Evolutionary conservation across 2,329 filamentous ascomycete genomes (phyloP).

Genomic region (Colletotrichum plurivorum): DNA sequence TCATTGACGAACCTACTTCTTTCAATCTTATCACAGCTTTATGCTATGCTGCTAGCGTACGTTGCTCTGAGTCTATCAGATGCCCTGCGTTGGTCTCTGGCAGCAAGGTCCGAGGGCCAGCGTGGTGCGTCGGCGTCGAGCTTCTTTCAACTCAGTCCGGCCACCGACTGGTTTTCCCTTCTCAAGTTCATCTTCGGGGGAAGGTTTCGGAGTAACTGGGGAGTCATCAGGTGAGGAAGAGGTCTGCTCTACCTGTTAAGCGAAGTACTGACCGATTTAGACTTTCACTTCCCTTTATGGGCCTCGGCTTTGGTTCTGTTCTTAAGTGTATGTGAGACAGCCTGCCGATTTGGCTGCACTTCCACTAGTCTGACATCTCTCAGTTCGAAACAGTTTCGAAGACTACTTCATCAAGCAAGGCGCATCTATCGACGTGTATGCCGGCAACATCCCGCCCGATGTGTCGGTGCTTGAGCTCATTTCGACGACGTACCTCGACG

Average conservation of each 20-base stretch:
- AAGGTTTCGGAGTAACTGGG: constrained; percentile 22
- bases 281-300: constrained; percentile 33
- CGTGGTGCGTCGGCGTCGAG: constrained; percentile 29
- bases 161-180: constrained; percentile 37
- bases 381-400: constrained; percentile 39
- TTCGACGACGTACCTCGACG: constrained; percentile 37
- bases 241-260: neutral
- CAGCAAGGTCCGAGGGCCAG: constrained; percentile 8
- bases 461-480: constrained; percentile 31
- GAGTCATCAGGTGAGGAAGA: neutral
- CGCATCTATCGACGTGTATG: constrained; percentile 38
- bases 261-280: neutral
- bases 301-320: constrained; percentile 28
- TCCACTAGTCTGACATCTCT: neutral
- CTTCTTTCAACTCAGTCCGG: constrained; percentile 35
- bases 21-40: too few species aligned
- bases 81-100: constrained; percentile 33
- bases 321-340: constrained; percentile 15
- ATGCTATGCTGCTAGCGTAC: too few species aligned
- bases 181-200: constrained; percentile 31
- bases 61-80: constrained; percentile 18
- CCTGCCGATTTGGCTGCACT: neutral
- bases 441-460: constrained; percentile 40
- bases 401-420: constrained; percentile 39
- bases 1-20: too few species aligned